phyloP scores from a whole-genome alignment of 2,329 filamentous ascomycete genomes.

The Cordyceps cicadae region DNA sequence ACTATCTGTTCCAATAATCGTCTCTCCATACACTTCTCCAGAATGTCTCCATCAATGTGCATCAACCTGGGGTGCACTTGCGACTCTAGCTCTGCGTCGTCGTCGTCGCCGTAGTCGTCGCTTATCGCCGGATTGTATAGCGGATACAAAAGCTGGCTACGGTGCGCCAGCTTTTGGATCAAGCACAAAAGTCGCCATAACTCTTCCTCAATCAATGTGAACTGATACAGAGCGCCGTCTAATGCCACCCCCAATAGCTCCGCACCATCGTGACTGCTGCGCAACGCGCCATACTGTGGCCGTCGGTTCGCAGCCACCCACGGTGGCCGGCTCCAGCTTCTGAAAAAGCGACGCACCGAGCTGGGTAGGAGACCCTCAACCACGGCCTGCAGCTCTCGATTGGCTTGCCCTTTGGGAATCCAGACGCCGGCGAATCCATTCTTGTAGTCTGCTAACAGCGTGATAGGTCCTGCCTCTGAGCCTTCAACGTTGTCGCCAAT shows the following conservation, averaged over 20 bases:
- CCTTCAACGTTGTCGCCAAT: conserved; percentile 27
- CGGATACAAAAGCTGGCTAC: conserved; percentile 39
- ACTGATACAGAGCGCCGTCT: conserved; percentile 61
- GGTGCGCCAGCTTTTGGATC: conserved; percentile 59
- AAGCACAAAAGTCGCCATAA: conserved; percentile 64
- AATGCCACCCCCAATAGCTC: conserved; percentile 58
- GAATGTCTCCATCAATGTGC: conserved; percentile 61
- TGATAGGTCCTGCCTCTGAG: conserved; percentile 29
- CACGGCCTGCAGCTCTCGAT: conserved; percentile 36
- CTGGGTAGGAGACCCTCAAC: conserved; percentile 49
- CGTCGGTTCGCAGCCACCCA: conserved; percentile 34
- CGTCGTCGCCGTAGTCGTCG: conserved; percentile 15
- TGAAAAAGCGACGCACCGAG: conserved; percentile 49
- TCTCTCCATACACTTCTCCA: conserved; percentile 44
- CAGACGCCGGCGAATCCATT: conserved; percentile 42
- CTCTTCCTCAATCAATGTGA: conserved; percentile 54
- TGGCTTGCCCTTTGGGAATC: conserved; percentile 35
- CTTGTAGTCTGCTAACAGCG: conserved; percentile 40
- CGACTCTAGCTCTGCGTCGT: conserved; percentile 27
- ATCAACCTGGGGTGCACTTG: conserved; percentile 37
- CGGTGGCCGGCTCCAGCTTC: conserved; percentile 42
- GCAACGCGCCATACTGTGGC: conserved; percentile 34
- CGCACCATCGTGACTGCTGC: conserved; percentile 34
- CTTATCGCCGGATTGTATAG: conserved; percentile 25
- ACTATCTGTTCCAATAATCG: conserved; percentile 38